Base-by-base conservation (phyloP, 306 rosid species). In the Calophaca sinica region DNA sequence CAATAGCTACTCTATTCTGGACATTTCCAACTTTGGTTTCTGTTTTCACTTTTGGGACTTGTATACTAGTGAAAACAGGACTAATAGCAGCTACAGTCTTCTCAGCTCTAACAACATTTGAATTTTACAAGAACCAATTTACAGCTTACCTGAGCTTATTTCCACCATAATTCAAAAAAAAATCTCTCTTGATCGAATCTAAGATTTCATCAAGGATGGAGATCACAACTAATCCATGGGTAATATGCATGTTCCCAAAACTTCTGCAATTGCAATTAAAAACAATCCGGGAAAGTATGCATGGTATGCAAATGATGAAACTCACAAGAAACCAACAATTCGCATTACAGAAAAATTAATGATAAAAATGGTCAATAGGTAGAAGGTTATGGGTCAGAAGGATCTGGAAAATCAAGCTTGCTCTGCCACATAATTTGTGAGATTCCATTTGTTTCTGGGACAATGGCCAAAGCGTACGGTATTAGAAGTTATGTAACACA, bases 361-460 rank as follows among this genome's bases (percentile, higher is more conserved):
- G 52, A 83, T 92, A 75, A 70, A 66, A 86, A 72, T 79, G 94
- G 96, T 7, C 76, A 73, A 51, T 88, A 92, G 77, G 94, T 92
- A 12, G 97, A 91, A 26, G 78, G 90, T 77, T 92, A 96, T 46
- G 94, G 96, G 7, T 79, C 93, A 2, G 91, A 87, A 33, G 97
- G 96, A 28, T 92, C 96, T 7, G 97, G 97, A 12, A 92, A 92
- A 73, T 92, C 97, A 72, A 92, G 96, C 78, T 82, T 92, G 54
- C 84, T 92, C 1, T 82, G 86, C 58, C 80, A 91, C 26, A 80
- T 90, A 77, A 80, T 92, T 2, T 94, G 87, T 8, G 97, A 92
- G 85, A 81, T 88, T 81, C 92, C 96, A 5, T 80, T 79, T 76
- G 79, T 88, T 70, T 87, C 92, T 31, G 96, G 94, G 84, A 68